Evolutionary conservation across 1,284 basidiomycete species (phyloP).

Genomic region (Cryptococcus sp.): DNA sequence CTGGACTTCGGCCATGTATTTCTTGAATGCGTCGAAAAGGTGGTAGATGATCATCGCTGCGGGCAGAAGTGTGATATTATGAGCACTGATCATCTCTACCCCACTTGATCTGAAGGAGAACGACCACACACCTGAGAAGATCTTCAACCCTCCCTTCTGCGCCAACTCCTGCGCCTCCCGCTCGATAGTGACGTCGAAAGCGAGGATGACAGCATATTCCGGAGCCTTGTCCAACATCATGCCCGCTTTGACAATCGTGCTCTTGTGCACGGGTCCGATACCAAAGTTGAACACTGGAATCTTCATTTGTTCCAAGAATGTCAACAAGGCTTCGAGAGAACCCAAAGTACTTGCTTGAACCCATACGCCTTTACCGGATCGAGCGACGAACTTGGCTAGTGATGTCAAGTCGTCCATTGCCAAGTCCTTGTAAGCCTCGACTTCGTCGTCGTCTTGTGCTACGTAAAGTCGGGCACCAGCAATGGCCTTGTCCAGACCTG

Average conservation of each 20-base stretch:
- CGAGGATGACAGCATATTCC: constrained; percentile 92
- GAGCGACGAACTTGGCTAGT: constrained; percentile 88
- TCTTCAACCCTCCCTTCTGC: constrained; percentile 86
- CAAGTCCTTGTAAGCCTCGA: constrained; percentile 91
- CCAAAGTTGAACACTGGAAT: constrained; percentile 98
- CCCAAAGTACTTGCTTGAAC: constrained; percentile 98
- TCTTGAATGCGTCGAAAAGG: constrained; percentile 94
- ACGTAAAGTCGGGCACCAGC: constrained; percentile 94
- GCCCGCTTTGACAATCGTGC: constrained; percentile 87
- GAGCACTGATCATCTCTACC: not conserved
- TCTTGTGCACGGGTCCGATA: constrained; percentile 97
- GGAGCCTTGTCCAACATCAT: constrained; percentile 97
- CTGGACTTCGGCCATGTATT: constrained; percentile 89
- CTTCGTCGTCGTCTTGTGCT: constrained; percentile 90
- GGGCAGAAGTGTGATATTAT: not conserved
- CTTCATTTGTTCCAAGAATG: constrained; percentile 93
- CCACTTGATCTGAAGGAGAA: not conserved
- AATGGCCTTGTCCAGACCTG: constrained; percentile 98
- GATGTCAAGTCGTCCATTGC: constrained; percentile 95
- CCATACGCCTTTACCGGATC: constrained; percentile 91
- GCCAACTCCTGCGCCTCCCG: constrained; percentile 89
- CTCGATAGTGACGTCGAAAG: constrained; percentile 88
- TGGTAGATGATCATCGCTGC: constrained; percentile 84
- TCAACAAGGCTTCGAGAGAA: constrained; percentile 93
- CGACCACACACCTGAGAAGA: constrained; percentile 77